phyloP scores from a whole-genome alignment of 2,329 filamentous ascomycete species.

The Teratosphaeria zuluensis region DNA sequence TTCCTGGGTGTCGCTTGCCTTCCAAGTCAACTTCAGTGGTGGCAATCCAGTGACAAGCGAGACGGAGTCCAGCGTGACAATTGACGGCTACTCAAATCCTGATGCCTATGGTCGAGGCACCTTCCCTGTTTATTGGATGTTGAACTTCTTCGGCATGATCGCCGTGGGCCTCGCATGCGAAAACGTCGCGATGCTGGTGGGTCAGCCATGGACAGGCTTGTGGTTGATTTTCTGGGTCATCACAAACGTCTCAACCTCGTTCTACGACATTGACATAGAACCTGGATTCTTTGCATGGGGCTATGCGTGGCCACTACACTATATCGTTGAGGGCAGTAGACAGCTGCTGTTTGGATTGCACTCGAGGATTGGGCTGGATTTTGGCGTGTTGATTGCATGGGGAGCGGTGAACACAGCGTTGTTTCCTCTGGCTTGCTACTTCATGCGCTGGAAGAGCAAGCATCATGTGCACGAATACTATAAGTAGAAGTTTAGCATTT shows the following conservation, averaged over 20 bases:
- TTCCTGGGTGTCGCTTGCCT: constrained; percentile 53
- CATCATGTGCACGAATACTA: constrained; percentile 26
- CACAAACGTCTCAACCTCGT: constrained; percentile 51
- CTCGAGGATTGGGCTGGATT: constrained; percentile 49
- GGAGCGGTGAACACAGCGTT: constrained; percentile 41
- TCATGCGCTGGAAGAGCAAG: constrained; percentile 31
- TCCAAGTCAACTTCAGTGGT: constrained; percentile 49
- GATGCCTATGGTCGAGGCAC: constrained; percentile 48
- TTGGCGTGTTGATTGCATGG: constrained; percentile 53
- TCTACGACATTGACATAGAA: constrained; percentile 51
- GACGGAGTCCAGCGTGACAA: constrained; percentile 30
- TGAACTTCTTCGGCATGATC: constrained; percentile 53
- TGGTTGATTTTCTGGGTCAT: constrained; percentile 63
- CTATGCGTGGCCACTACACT: constrained; percentile 54
- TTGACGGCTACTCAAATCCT: constrained; percentile 30
- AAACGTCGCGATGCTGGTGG: constrained; percentile 55
- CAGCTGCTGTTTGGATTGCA: constrained; percentile 53
- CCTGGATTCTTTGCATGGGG: constrained; percentile 53
- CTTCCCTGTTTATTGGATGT: constrained; percentile 46
- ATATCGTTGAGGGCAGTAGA: constrained; percentile 50
- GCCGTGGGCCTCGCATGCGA: constrained; percentile 55
- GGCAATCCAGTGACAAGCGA: constrained; percentile 36
- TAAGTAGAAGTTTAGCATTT: constrained; percentile 3
- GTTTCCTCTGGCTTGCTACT: constrained; percentile 43
- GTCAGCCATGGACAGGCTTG: constrained; percentile 50